Evolutionary conservation across 2,329 filamentous ascomycete genomes (phyloP), one percentile per base, ranked within the genome.

Genomic region (Podosphaera leucotricha): DNA sequence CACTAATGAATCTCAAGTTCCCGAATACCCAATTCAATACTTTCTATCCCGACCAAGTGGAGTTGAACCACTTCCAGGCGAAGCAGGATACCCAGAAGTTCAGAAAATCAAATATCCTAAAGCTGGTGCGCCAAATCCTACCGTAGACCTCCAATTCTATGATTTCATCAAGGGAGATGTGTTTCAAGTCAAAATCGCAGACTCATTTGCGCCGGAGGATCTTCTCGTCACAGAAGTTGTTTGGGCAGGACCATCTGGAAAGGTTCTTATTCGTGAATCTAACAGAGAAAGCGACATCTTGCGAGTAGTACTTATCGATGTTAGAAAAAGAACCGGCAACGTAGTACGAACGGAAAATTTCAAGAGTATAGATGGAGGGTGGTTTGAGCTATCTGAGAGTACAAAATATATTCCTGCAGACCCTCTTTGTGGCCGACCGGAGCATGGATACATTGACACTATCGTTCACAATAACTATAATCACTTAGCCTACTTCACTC

Each of bases 21-120:
- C 87, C 0, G 83, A 86, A 50, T 98, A 84, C 53, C 85, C 87
- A 1, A 72, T 98, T 7, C 80, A 95, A 55, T 98, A 92, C 65
- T 98, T 90, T 61, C 65, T 94, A 47, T 83, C 82, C 20, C 70
- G 84, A 38, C 87, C 90, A 2, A 92, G 82, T 51, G 84, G 84
- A 21, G 69, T 72, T 41, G 50, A 67, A 41, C 77, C 84, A 3
- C 60, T 65, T 7, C 63, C 70, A 1, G 85, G 83, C 18, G 72
- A 92, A 51, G 85, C 94, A 58, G 76, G 74, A 43, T 98, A 98
- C 57, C 90, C 90, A 0, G 86, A 95, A 56, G 77, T 87, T 30
- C 74, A 79, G 49, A 66, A 85, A 53, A 92, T 98, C 71, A 98
- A 98, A 61, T 98, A 98, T 55, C 92, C 90, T 41, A 95, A 95